Percentiles rank a stretch among this genome's conserved stretches.
Evolutionary conservation across 148 eudicot genomes (phyloP).

Genomic region (Gaultheria prostrata): DNA sequence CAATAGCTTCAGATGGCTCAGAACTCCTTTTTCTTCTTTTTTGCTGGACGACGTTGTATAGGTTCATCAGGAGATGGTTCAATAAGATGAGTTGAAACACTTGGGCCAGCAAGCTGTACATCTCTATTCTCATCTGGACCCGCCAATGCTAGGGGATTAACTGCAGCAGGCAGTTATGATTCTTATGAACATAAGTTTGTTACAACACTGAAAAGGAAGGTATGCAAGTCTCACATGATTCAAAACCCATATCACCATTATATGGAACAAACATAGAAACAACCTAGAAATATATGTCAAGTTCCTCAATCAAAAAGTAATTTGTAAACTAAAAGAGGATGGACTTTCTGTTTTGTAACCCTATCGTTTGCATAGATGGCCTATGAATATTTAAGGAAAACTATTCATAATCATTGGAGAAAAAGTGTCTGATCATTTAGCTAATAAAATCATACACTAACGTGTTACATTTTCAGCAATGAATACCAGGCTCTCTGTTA

Average conservation of each 20-base stretch:
- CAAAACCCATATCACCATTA: too few relatives aligned
- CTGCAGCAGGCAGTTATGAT: conserved; percentile 22
- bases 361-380: too few relatives aligned
- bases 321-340: too few relatives aligned
- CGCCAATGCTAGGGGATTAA: conserved; percentile 35
- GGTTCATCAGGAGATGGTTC: background rate
- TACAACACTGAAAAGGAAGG: background rate
- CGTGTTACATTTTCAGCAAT: background rate
- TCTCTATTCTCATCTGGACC: conserved; percentile 33
- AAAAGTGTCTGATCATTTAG: background rate
- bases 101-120: conserved; percentile 27
- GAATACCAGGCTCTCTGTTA: background rate
- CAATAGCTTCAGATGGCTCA: background rate
- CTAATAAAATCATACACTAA: background rate
- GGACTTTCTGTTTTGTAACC: too few relatives aligned
- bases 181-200: background rate
- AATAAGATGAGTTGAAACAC: background rate
- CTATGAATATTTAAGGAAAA: too few relatives aligned
- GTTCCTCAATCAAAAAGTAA: too few relatives aligned
- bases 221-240: background rate
- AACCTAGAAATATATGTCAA: too few relatives aligned
- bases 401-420: too few relatives aligned
- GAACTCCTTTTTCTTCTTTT: background rate
- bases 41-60: background rate
- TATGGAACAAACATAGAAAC: too few relatives aligned